Evolutionary conservation across 2,329 filamentous ascomycete genomes (phyloP), one percentile per base, ranked within the genome.

Genomic region (Exophiala oligosperma): DNA sequence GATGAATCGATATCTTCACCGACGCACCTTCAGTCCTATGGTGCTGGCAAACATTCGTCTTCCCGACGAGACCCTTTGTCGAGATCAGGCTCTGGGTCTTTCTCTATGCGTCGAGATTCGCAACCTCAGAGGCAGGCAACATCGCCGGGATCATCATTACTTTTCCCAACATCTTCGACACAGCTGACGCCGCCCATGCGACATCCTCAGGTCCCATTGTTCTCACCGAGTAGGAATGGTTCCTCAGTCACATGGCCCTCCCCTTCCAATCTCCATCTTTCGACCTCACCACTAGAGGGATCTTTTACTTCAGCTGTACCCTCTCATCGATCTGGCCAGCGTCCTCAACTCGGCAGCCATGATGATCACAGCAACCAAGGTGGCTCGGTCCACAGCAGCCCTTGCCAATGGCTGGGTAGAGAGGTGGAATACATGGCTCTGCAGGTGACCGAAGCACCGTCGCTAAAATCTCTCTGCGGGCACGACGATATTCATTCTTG

Each of bases 401-500:
- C 54, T 11, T 63, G 61, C 43, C 55, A 54, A 28, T 52, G 44
- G n/a, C 53, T 63, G 4, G 57, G 61, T 14, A 54, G 57, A 47
- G 60, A 67, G 11, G 61, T 67, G 11, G 64, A 67, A 26, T 59
- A 60, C 56, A 60, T 66, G 58, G 64, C 62, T 1, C 60, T 61
- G 12, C 62, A 64, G 41, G 37, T 64, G 5, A 49, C 61, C 47
- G 59, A 62, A 21, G 60, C 62, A 11, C 60, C 60, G 26, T 44
- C 60, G 9, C 53, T 66, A 32, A 52, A 47, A 51, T 63, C 58
- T 3, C 53, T 62, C 2, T 59, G 60, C 37, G 65, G 65, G 17
- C 56, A 63, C 49, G 65, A 67, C 35, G 64, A 67, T 40, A 61
- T 66, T 38, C 51, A 52, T 28, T 52, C 64, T 24, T 67, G 64